Percentiles rank a stretch among this genome's conserved stretches.
These are phyloP conservation scores for Colletotrichum sp. DNA, from an alignment of 2,329 filamentous ascomycete species.

Conservation along the genomic window DNA sequence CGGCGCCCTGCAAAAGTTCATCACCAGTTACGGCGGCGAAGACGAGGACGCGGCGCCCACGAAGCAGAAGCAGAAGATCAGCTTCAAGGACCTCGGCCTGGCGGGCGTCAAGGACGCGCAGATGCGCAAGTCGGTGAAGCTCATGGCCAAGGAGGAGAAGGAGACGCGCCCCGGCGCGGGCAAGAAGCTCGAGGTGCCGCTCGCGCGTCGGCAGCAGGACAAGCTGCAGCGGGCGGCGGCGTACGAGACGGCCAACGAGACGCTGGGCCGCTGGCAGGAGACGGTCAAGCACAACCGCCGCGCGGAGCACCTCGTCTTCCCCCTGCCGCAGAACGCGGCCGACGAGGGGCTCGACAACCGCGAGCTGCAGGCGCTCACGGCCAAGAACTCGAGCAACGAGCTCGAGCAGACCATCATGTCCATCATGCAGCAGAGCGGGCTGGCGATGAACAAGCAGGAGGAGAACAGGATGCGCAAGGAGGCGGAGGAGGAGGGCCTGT, in stretches of 20 bases:
- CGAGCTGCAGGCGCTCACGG: conserved; percentile 68
- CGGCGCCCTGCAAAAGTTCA: conserved; percentile 70
- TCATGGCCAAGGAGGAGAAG: conserved; percentile 69
- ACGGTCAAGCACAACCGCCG: conserved; percentile 94
- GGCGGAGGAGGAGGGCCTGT: conserved; percentile 71
- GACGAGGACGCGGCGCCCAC: conserved; percentile 43
- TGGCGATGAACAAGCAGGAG: conserved; percentile 56
- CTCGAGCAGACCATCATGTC: conserved; percentile 85
- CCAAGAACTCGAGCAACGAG: conserved; percentile 71
- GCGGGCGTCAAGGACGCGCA: conserved; percentile 74
- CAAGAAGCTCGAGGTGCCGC: conserved; percentile 80
- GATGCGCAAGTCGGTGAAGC: conserved; percentile 80
- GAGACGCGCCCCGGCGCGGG: conserved; percentile 46
- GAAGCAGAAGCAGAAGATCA: conserved; percentile 62
- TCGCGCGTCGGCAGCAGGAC: conserved; percentile 87
- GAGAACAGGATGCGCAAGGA: conserved; percentile 63
- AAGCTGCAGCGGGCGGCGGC: conserved; percentile 81
- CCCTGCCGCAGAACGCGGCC: conserved; percentile 75
- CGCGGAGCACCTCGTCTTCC: conserved; percentile 89
- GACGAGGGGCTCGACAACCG: conserved; percentile 64
- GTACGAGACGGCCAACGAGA: conserved; percentile 90
- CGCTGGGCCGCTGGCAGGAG: conserved; percentile 88
- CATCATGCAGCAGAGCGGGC: conserved; percentile 88
- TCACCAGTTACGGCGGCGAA: conserved; percentile 72
- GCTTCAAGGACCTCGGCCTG: conserved; percentile 75